phyloP scores from a whole-genome alignment of 139 green algal species.

The Haematococcus lacustris region DNA sequence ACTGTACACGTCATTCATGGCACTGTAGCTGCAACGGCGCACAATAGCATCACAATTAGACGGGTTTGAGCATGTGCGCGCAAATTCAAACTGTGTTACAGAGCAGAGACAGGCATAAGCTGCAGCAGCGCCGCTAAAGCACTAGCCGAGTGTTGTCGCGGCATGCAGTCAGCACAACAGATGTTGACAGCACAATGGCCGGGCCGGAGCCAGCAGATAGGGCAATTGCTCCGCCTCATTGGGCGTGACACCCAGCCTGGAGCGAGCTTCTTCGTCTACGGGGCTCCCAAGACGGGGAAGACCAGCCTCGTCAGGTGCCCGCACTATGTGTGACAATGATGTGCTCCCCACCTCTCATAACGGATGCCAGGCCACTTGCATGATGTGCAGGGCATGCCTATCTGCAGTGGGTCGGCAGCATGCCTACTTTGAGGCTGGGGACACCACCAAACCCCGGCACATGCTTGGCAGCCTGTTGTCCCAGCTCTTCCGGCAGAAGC shows the following conservation, averaged over 20 bases:
- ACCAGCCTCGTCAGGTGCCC: neutral
- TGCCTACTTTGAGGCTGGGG: neutral
- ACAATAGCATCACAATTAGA: too few species aligned
- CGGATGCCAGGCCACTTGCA: too few species aligned
- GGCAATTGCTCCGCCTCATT: neutral
- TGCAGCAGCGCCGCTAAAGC: too few species aligned
- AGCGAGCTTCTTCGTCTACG: neutral
- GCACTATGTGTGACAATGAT: neutral
- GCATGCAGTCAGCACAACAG: too few species aligned
- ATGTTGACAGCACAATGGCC: neutral
- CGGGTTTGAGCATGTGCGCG: too few species aligned
- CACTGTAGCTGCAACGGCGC: too few species aligned
- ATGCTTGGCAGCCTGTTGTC: neutral
- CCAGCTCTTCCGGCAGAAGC: neutral
- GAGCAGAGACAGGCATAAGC: too few species aligned
- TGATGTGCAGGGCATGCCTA: neutral
- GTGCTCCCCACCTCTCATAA: too few species aligned
- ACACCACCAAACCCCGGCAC: neutral
- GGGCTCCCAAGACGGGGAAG: neutral
- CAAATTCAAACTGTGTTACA: too few species aligned
- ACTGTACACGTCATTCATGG: too few species aligned
- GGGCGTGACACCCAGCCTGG: neutral
- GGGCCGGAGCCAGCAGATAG: neutral
- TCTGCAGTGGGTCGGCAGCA: neutral
- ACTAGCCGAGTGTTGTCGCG: too few species aligned